These are phyloP conservation scores for Viridothelium virens DNA, from an alignment of 495 filamentous ascomycete genomes.

Conservation along the genomic window DNA sequence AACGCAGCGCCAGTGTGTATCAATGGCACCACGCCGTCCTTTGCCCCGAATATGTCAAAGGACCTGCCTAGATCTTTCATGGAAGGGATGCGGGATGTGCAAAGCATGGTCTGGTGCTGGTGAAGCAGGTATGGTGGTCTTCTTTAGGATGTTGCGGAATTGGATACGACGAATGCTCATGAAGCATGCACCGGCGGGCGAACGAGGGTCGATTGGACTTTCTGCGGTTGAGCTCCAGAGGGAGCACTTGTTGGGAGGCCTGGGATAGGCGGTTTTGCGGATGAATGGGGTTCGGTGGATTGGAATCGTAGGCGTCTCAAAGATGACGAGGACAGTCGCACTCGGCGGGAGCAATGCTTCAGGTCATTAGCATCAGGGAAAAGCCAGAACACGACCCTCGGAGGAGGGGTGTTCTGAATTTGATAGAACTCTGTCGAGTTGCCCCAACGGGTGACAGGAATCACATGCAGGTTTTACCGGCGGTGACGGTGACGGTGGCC, in stretches of 20 bases:
- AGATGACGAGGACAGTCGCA: neutral
- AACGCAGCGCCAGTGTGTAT: conserved; percentile 11
- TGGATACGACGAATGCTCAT: neutral
- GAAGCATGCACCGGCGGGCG: neutral
- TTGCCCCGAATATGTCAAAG: conserved; percentile 20
- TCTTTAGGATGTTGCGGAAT: neutral
- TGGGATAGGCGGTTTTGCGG: neutral
- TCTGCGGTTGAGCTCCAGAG: neutral
- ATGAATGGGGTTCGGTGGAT: neutral
- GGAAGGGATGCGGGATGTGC: neutral
- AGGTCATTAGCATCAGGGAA: neutral
- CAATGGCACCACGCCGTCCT: conserved; percentile 8
- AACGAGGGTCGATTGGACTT: neutral
- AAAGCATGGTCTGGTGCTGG: conserved; percentile 5
- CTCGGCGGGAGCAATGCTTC: neutral
- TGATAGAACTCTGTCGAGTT: neutral
- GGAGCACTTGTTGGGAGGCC: neutral
- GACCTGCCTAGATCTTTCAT: conserved; percentile 23
- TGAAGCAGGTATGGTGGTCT: neutral
- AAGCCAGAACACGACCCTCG: neutral
- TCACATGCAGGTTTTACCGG: conserved; percentile 10
- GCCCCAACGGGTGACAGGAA: neutral
- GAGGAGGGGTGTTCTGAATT: conserved; percentile 4
- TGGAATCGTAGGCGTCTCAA: neutral
- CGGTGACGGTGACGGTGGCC: conserved; percentile 10